These are phyloP conservation scores for Tulasnella sp. DNA, from an alignment of 768 basidiomycete genomes.

Conservation along the genomic window DNA sequence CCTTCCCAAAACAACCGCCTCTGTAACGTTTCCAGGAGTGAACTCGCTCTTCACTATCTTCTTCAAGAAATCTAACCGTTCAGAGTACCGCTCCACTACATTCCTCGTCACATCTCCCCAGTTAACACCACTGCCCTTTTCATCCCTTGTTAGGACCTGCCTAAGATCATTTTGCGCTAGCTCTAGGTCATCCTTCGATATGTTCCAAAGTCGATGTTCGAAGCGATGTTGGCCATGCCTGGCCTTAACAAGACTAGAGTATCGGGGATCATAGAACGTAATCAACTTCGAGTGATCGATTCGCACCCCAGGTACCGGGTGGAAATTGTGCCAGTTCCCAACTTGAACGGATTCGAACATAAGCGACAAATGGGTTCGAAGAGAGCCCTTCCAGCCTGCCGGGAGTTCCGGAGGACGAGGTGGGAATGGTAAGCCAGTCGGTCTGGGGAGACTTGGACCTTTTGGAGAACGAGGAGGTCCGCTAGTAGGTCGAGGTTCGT, in stretches of 20 bases:
- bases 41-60: not conserved
- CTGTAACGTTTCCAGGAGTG: not conserved
- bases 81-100: not conserved
- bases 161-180: not conserved
- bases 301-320: not conserved
- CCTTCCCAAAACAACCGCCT: not conserved
- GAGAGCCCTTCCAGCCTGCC: conserved; percentile 7
- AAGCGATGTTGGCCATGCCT: not conserved
- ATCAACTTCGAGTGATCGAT: conserved; percentile 4
- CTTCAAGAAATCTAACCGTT: not conserved
- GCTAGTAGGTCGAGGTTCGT: too few species aligned
- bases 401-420: not conserved
- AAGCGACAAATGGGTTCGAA: not conserved
- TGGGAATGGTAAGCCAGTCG: too few species aligned
- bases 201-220: not conserved
- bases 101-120: not conserved
- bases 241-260: not conserved
- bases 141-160: not conserved
- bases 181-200: not conserved
- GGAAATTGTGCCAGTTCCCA: conserved; percentile 10
- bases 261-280: conserved; percentile 3
- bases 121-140: not conserved
- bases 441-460: too few species aligned
- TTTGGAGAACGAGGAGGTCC: too few species aligned
- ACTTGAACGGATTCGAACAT: not conserved